Evolutionary conservation across 805 yeast genomes (phyloP).

Genomic region (Myxozyma neotropica): DNA sequence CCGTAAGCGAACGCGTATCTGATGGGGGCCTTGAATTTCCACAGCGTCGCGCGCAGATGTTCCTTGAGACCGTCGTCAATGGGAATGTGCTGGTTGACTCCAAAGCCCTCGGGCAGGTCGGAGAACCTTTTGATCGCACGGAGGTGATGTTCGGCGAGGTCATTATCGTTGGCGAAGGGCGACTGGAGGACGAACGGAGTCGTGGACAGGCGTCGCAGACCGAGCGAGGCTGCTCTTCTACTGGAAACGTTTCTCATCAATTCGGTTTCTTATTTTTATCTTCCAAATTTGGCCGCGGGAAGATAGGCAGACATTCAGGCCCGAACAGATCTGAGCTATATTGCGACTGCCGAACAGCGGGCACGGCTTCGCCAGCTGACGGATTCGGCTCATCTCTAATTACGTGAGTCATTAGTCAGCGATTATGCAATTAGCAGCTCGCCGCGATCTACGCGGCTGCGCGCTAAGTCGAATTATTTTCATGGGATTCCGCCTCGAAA

Average conservation of each 20-base stretch:
- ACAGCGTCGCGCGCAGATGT: constrained; percentile 53
- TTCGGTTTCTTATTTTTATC: no score
- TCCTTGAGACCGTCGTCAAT: constrained; percentile 50
- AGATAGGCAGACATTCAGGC: no score
- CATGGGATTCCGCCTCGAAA: no score
- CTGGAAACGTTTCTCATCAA: neutral
- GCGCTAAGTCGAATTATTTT: no score
- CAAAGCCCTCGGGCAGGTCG: constrained; percentile 60
- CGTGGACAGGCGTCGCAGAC: neutral
- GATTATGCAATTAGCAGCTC: no score
- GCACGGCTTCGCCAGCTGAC: no score
- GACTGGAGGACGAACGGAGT: neutral
- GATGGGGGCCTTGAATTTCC: constrained; percentile 70
- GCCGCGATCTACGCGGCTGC: neutral
- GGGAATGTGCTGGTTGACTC: constrained; percentile 58
- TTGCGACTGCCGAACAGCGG: no score
- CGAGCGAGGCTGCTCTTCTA: neutral
- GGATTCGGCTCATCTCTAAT: no score
- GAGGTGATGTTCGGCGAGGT: constrained; percentile 9
- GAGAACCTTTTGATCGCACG: constrained; percentile 37
- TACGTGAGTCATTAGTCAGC: neutral
- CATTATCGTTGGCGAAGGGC: constrained; percentile 1
- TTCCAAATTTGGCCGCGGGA: no score
- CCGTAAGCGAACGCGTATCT: constrained; percentile 91
- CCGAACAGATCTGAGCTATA: no score